Percentiles rank a stretch among this genome's conserved stretches.
phyloP scores from a whole-genome alignment of 2,329 filamentous ascomycete species.

The Monilinia laxa region DNA sequence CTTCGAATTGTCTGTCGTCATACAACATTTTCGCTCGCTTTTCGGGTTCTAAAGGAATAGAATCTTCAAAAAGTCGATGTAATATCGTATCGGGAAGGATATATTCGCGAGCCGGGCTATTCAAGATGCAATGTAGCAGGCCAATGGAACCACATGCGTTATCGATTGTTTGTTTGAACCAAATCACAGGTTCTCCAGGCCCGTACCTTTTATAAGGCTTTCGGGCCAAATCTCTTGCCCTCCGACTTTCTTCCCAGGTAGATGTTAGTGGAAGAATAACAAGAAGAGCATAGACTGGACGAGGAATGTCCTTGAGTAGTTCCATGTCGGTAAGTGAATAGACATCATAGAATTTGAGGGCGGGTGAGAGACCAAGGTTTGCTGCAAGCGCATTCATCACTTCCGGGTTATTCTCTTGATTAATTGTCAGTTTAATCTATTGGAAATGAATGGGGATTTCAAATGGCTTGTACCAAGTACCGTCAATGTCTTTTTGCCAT shows the following conservation, averaged over 20 bases:
- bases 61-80: conserved; percentile 48
- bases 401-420: conserved; percentile 64
- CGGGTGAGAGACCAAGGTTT: conserved; percentile 77
- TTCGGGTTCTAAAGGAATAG: conserved; percentile 65
- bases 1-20: conserved; percentile 70
- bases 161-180: conserved; percentile 93
- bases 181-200: conserved; percentile 71
- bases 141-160: conserved; percentile 94
- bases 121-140: conserved; percentile 76
- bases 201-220: conserved; percentile 69
- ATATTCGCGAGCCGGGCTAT: conserved; percentile 70
- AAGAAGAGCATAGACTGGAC: conserved; percentile 82
- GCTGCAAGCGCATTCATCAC: conserved; percentile 83
- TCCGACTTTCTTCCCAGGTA: conserved; percentile 74
- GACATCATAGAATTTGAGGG: conserved; percentile 82
- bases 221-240: conserved; percentile 66
- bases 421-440: not conserved
- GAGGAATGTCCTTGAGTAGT: conserved; percentile 81
- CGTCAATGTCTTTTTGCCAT: not conserved
- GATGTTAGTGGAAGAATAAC: conserved; percentile 86
- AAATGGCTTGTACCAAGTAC: not conserved
- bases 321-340: conserved; percentile 85
- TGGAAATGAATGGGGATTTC: not conserved
- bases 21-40: conserved; percentile 75
- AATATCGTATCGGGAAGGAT: conserved; percentile 60